Conservation (phyloP, 306 rosid genomes). For the Trichosanthes cucumerina region DNA sequence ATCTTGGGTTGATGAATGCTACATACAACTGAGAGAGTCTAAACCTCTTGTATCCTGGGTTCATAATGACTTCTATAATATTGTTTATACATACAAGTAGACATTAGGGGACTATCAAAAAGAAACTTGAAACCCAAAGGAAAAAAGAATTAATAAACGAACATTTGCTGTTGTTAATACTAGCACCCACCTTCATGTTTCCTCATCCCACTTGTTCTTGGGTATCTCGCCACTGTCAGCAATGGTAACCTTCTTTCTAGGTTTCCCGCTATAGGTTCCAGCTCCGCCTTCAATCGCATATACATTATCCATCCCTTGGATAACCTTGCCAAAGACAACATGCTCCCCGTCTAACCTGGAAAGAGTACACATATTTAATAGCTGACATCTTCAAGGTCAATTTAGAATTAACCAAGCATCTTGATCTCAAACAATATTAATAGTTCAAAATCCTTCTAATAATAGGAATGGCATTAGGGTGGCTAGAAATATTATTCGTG, state of each 20-base stretch:
- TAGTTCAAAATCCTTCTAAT: background rate
- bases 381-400: background rate
- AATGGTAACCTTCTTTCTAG: constrained; percentile 65
- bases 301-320: constrained; percentile 76
- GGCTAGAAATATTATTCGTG: background rate
- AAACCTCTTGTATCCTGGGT: background rate
- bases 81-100: constrained; percentile 4
- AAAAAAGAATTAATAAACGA: constrained; percentile 3
- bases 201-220: constrained; percentile 50
- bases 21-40: background rate
- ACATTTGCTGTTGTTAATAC: background rate
- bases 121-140: constrained; percentile 10
- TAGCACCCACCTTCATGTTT: constrained; percentile 22
- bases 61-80: constrained; percentile 8
- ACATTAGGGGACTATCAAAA: constrained; percentile 1
- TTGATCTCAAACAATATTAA: background rate
- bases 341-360: constrained; percentile 87
- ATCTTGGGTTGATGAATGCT: constrained; percentile 1
- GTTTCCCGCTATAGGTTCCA: constrained; percentile 74
- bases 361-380: background rate
- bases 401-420: background rate
- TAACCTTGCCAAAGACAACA: constrained; percentile 68
- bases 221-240: constrained; percentile 72
- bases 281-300: constrained; percentile 79
- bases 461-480: background rate